A percentile compares a stretch with the other conserved stretches of the same genome.
Evolutionary conservation across 768 basidiomycete genomes (phyloP).

Genomic region (Vararia minispora): DNA sequence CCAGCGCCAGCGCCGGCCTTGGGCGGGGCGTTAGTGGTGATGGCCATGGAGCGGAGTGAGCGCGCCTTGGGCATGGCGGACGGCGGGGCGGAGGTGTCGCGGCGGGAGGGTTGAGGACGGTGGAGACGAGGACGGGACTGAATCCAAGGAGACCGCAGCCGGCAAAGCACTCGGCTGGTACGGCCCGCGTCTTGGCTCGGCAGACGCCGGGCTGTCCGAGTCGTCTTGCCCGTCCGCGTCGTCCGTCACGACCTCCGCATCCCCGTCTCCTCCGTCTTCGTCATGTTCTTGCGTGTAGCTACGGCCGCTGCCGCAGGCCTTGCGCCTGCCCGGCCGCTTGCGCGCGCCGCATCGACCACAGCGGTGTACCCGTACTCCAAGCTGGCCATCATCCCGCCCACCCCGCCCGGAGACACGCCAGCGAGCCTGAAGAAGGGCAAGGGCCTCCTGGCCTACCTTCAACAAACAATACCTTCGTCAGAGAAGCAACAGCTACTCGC

Average conservation of each 20-base stretch:
- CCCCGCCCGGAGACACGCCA: conserved; percentile 30
- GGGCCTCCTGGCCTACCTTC: conserved; percentile 69
- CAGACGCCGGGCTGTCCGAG: too few relatives aligned
- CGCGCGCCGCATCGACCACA: too few relatives aligned
- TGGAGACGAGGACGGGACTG: too few relatives aligned
- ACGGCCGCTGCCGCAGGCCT: too few relatives aligned
- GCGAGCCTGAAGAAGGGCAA: conserved; percentile 50
- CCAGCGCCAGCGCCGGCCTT: conserved; percentile 33
- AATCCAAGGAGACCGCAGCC: too few relatives aligned
- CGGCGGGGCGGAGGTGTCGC: neutral
- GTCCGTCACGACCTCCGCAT: too few relatives aligned
- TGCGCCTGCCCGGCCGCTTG: too few relatives aligned
- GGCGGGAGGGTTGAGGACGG: neutral
- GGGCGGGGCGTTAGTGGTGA: conserved; percentile 24
- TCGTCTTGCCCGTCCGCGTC: too few relatives aligned
- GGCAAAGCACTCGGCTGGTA: too few relatives aligned
- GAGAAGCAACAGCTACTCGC: conserved; percentile 60
- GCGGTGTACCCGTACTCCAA: conserved; percentile 62
- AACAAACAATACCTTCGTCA: conserved; percentile 49
- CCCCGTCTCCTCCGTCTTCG: too few relatives aligned
- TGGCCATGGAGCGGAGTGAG: conserved; percentile 42
- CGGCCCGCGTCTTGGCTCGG: too few relatives aligned
- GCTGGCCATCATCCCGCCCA: conserved; percentile 42
- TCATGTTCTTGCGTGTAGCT: too few relatives aligned
- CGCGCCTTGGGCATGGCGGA: conserved; percentile 39